These are phyloP conservation scores for Phoenix dactylifera DNA, from an alignment of 176 grass and related monocot species.

Conservation along the genomic window DNA sequence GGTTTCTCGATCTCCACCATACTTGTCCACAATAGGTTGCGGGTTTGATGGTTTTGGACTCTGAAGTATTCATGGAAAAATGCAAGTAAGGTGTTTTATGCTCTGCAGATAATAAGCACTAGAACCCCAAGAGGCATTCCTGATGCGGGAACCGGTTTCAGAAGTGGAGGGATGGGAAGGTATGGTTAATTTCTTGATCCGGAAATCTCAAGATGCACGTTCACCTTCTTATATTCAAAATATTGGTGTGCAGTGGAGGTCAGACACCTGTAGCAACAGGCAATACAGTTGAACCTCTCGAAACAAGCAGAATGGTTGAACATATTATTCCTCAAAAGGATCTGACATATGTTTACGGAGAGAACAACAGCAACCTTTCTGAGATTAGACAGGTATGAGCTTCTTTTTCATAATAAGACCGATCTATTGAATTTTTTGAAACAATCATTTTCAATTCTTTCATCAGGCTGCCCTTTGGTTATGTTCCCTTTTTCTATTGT, in stretches of 20 bases:
- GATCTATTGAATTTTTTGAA: too few relatives aligned
- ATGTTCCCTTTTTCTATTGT: too few relatives aligned
- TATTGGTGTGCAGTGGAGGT: conserved; percentile 31
- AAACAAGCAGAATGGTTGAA: too few relatives aligned
- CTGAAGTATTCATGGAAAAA: too few relatives aligned
- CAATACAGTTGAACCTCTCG: conserved; percentile 30
- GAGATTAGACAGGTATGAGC: conserved; percentile 49
- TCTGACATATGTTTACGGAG: conserved; percentile 39
- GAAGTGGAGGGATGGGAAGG: conserved; percentile 33
- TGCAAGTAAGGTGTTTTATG: conserved; percentile 1
- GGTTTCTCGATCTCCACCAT: too few relatives aligned
- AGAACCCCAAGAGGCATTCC: conserved; percentile 32
- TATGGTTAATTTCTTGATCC: conserved; percentile 20
- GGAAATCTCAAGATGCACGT: neutral
- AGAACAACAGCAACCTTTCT: conserved; percentile 36
- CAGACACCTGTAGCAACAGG: conserved; percentile 28
- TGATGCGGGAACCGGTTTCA: conserved; percentile 24
- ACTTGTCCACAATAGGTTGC: too few relatives aligned
- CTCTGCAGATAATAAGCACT: conserved; percentile 31
- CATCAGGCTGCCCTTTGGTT: too few relatives aligned
- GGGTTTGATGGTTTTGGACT: too few relatives aligned
- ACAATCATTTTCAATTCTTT: too few relatives aligned
- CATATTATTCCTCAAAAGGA: conserved; percentile 45
- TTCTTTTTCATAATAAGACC: conserved; percentile 3
- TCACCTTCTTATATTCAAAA: neutral